Conservation (phyloP, 176 grass and related monocot genomes). For the Guadua angustifolia region DNA sequence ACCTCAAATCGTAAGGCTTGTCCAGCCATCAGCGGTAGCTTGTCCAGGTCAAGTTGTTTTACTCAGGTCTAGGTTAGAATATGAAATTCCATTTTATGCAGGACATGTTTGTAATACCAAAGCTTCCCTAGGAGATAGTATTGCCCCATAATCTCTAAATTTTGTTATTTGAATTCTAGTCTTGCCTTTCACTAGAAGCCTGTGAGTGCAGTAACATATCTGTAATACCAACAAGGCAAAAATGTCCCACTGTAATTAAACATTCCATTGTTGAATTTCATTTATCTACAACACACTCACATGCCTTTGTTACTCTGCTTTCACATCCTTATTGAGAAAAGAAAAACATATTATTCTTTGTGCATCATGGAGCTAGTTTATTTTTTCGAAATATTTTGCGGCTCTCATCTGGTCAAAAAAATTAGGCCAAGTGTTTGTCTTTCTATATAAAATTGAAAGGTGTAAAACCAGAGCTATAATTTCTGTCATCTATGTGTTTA, state of each 20-base stretch:
- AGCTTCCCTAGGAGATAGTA: background rate
- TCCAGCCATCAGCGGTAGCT: background rate
- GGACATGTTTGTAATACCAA: background rate
- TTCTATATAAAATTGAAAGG: background rate
- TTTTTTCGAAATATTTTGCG: background rate
- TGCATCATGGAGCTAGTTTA: background rate
- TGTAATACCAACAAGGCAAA: background rate
- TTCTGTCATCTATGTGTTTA: background rate
- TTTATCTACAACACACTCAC: too few relatives aligned
- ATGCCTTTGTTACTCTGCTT: background rate
- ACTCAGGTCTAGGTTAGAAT: background rate
- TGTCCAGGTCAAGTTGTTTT: background rate
- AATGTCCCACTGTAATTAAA: background rate
- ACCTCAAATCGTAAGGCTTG: background rate
- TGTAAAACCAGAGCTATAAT: background rate
- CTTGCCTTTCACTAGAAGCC: background rate
- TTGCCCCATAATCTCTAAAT: background rate
- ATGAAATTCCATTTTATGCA: background rate
- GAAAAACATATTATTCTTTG: background rate
- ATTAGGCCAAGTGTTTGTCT: background rate
- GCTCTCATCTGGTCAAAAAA: background rate
- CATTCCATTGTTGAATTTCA: background rate
- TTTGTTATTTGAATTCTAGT: conserved; percentile 9
- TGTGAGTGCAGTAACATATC: background rate
- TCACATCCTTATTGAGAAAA: background rate